A percentile compares a stretch with the other conserved stretches of the same genome.
These are phyloP conservation scores for Saccharomyces hybrid DNA, from an alignment of 1,139 yeast species.

Conservation along the genomic window DNA sequence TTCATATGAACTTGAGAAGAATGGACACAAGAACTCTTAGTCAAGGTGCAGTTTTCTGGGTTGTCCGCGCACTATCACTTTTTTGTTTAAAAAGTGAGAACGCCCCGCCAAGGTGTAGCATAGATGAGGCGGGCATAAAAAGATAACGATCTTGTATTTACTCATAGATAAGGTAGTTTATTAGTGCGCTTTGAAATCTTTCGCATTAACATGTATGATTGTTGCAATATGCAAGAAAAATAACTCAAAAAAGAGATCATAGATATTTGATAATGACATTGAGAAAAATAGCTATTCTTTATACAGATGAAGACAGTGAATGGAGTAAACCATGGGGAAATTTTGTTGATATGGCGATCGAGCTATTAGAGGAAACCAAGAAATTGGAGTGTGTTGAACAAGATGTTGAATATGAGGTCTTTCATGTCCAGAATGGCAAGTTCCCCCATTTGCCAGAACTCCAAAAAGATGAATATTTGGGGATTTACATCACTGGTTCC, in stretches of 20 bases:
- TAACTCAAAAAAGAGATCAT: not conserved
- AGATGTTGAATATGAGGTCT: conserved; percentile 16
- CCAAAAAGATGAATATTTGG: conserved; percentile 13
- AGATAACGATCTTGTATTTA: not conserved
- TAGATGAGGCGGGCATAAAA: not conserved
- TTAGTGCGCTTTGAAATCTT: not conserved
- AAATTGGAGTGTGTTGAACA: conserved; percentile 6
- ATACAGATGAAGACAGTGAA: conserved; percentile 21
- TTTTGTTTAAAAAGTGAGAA: not conserved
- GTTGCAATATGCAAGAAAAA: not conserved
- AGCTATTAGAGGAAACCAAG: conserved; percentile 15
- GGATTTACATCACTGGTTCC: conserved; percentile 50
- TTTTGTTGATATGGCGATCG: conserved; percentile 23
- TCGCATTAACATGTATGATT: not conserved
- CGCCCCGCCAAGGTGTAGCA: not conserved
- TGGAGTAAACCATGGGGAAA: conserved; percentile 22
- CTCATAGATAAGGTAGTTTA: not conserved
- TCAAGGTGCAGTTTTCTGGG: not conserved
- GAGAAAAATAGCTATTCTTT: conserved; percentile 24
- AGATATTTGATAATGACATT: conserved; percentile 1
- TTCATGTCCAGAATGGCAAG: conserved; percentile 17
- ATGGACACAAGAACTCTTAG: not conserved
- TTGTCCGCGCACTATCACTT: not conserved
- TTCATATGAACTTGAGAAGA: not conserved
- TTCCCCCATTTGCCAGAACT: conserved; percentile 23